Evolutionary conservation across 1,284 basidiomycete species (phyloP).

Genomic region (Takashimella tepidaria): DNA sequence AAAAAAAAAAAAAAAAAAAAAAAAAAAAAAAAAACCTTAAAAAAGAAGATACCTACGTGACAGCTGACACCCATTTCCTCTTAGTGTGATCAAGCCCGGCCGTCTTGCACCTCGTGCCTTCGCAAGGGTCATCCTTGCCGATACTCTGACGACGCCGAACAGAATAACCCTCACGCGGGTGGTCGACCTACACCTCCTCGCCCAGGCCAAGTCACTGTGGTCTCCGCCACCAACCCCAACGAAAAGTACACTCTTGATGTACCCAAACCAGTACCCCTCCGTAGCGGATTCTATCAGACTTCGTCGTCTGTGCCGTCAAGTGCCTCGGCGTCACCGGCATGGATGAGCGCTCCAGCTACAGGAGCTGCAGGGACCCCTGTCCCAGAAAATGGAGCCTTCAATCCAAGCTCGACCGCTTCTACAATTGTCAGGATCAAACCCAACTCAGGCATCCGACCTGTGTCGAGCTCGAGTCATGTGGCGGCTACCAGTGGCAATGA

Average conservation of each 20-base stretch:
- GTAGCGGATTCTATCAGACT: neutral
- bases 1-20: too few relatives aligned
- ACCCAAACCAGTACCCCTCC: neutral
- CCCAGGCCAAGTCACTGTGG: conserved; percentile 4
- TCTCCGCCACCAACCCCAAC: conserved; percentile 12
- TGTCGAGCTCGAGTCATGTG: conserved; percentile 1
- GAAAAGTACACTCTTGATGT: conserved; percentile 12
- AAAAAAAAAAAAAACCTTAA: too few relatives aligned
- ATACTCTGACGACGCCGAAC: conserved; percentile 36
- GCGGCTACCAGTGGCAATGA: conserved; percentile 11
- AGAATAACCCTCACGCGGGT: conserved; percentile 15
- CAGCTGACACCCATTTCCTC: neutral
- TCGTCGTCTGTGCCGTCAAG: neutral
- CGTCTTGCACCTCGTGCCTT: conserved; percentile 33
- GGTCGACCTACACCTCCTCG: conserved; percentile 4
- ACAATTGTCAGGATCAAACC: neutral
- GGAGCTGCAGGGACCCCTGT: neutral
- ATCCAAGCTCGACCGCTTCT: too few relatives aligned
- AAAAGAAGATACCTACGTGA: too few relatives aligned
- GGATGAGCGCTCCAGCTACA: neutral
- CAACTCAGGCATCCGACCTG: neutral
- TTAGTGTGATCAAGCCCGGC: conserved; percentile 39
- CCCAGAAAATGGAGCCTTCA: neutral
- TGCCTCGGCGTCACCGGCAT: neutral
- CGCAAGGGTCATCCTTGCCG: conserved; percentile 34